A percentile compares a stretch with the other conserved stretches of the same genome.
Evolutionary conservation across 1,139 yeast species (phyloP).

Genomic region (Candida pseudocylindracea): DNA sequence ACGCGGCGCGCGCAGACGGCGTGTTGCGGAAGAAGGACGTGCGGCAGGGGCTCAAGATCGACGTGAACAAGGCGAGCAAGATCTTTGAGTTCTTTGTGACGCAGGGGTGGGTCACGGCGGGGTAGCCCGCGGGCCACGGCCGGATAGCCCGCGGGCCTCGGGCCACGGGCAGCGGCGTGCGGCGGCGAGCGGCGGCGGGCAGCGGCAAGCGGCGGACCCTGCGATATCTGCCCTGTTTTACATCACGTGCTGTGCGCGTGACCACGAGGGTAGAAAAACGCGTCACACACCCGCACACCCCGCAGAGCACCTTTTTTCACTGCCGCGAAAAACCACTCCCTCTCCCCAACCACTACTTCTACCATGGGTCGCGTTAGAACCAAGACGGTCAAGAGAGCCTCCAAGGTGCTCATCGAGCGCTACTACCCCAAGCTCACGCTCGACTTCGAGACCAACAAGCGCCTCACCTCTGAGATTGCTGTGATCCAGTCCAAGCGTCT

Average conservation of each 20-base stretch:
- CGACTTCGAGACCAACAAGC: conserved; percentile 99
- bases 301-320: too few species aligned
- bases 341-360: too few species aligned
- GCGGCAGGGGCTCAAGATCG: conserved; percentile 63
- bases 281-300: too few species aligned
- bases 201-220: too few species aligned
- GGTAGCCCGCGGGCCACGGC: conserved; percentile 5
- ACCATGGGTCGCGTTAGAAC: conserved; percentile 89
- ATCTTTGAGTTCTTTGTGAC: conserved; percentile 82
- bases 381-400: conserved; percentile 99
- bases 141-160: too few species aligned
- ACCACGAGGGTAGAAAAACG: too few species aligned
- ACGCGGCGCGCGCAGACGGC: conserved; percentile 72
- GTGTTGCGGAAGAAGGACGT: conserved; percentile 64
- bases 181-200: too few species aligned
- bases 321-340: too few species aligned
- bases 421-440: conserved; percentile 99
- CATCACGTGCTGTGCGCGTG: too few species aligned
- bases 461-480: conserved; percentile 96
- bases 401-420: conserved; percentile 98
- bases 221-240: too few species aligned
- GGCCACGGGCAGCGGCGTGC: too few species aligned
- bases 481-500: conserved; percentile 98
- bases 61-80: conserved; percentile 65
- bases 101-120: conserved; percentile 62